These are phyloP conservation scores for Pythium graminicola DNA, from an alignment of 352 stramenopile species.

Conservation along the genomic window DNA sequence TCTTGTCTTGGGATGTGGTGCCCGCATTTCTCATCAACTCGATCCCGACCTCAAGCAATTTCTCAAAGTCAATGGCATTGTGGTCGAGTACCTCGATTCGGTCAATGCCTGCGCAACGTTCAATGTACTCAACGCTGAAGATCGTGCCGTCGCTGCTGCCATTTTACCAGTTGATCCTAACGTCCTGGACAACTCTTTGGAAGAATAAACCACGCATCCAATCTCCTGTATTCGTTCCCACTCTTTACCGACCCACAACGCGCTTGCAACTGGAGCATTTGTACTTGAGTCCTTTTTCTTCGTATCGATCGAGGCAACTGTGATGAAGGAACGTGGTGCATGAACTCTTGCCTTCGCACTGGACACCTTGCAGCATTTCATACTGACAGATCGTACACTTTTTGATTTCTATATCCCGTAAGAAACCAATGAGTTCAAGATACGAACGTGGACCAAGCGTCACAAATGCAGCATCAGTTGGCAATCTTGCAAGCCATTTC, in stretches of 20 bases:
- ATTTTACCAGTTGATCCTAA: conserved; percentile 66
- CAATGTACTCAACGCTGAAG: conserved; percentile 89
- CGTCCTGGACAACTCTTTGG: too few species aligned
- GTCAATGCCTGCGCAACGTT: conserved; percentile 84
- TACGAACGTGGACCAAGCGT: conserved; percentile 65
- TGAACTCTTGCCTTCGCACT: conserved; percentile 25
- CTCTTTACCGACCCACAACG: conserved; percentile 30
- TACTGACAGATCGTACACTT: conserved; percentile 75
- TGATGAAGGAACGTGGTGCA: conserved; percentile 48
- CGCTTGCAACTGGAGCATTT: conserved; percentile 50
- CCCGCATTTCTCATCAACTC: conserved; percentile 55
- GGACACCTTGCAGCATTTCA: conserved; percentile 60
- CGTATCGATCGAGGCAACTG: conserved; percentile 57
- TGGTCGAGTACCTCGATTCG: conserved; percentile 81
- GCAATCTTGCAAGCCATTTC: conserved; percentile 59
- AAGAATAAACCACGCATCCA: background rate
- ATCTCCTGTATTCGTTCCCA: too few species aligned
- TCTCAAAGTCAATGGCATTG: conserved; percentile 77
- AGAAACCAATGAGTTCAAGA: conserved; percentile 64
- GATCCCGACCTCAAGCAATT: conserved; percentile 56
- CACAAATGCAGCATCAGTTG: conserved; percentile 31
- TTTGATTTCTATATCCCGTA: conserved; percentile 67
- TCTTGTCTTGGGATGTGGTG: conserved; percentile 73
- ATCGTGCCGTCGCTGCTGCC: conserved; percentile 72
- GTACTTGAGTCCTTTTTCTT: conserved; percentile 51